Conservation (phyloP, 306 rosid genomes). For the Castanea crenata region DNA sequence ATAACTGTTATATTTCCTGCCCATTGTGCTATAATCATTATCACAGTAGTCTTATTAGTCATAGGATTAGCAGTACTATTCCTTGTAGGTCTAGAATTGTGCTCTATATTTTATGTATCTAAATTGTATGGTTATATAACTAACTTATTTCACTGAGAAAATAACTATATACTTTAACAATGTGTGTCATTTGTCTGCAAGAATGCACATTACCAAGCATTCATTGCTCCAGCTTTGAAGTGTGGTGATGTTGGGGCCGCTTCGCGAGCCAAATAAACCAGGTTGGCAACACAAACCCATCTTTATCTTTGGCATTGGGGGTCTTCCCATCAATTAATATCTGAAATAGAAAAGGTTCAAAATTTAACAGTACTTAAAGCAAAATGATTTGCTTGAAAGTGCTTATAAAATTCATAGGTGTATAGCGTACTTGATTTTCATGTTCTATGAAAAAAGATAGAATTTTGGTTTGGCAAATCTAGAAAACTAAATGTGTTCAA, state of each 20-base stretch:
- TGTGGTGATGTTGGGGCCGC: slow-evolving; percentile 64
- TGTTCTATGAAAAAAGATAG: background rate
- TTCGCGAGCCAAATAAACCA: slow-evolving; percentile 87
- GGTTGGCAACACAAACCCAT: slow-evolving; percentile 57
- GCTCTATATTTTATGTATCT: background rate
- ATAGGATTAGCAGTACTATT: no score
- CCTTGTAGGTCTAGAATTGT: no score
- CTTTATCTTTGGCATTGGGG: slow-evolving; percentile 47
- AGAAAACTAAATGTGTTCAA: background rate
- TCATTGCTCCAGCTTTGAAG: slow-evolving; percentile 93
- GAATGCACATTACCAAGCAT: slow-evolving; percentile 59
- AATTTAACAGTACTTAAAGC: background rate
- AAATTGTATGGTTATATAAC: no score
- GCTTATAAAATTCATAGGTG: no score
- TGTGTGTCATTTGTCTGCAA: background rate
- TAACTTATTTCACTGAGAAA: no score
- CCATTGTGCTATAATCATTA: no score
- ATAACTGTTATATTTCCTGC: no score
- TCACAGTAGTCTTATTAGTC: no score
- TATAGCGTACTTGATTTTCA: background rate
- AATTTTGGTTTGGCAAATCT: background rate
- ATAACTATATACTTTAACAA: background rate
- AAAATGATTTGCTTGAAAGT: background rate
- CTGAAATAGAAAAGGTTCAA: slow-evolving; percentile 20
- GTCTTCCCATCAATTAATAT: slow-evolving; percentile 61